phyloP scores from a whole-genome alignment of 2,329 filamentous ascomycete genomes.

The Paecilomyces fulvus region DNA sequence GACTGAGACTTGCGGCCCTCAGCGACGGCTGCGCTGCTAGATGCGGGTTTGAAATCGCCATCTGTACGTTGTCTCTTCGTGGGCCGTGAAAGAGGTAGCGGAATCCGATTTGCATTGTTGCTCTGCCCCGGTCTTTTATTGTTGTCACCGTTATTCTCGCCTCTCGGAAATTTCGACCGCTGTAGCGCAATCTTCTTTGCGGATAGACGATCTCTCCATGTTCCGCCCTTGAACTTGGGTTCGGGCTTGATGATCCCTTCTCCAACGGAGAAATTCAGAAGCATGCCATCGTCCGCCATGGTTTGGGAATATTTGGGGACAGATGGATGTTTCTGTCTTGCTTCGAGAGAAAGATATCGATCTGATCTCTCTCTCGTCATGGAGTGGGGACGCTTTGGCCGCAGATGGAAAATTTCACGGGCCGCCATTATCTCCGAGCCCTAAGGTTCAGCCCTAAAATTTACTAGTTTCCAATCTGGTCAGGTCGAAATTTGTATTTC shows the following conservation, averaged over 20 bases:
- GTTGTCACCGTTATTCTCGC: slow-evolving; percentile 5
- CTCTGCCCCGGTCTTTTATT: slow-evolving; percentile 6
- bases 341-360: slow-evolving; percentile 1
- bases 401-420: slow-evolving; percentile 25
- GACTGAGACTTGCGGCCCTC: slow-evolving; percentile 19
- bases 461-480: slow-evolving; percentile 12
- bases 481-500: not conserved
- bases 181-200: slow-evolving; percentile 62
- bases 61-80: slow-evolving; percentile 34
- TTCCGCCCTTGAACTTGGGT: slow-evolving; percentile 71
- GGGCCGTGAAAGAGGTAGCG: slow-evolving; percentile 21
- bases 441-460: slow-evolving; percentile 22
- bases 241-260: slow-evolving; percentile 56
- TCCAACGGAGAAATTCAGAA: slow-evolving; percentile 80
- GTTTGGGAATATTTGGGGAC: slow-evolving; percentile 8
- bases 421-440: slow-evolving; percentile 18
- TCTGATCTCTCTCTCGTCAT: slow-evolving; percentile 1
- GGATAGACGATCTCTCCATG: slow-evolving; percentile 79
- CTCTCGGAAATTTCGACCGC: slow-evolving; percentile 25
- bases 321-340: slow-evolving; percentile 16
- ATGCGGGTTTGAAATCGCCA: slow-evolving; percentile 27
- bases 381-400: not conserved
- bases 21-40: slow-evolving; percentile 8
- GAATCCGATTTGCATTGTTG: slow-evolving; percentile 27
- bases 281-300: slow-evolving; percentile 94